Percentiles rank a stretch among this genome's conserved stretches.
Evolutionary conservation across 192 early-diverging fungal genomes (phyloP).

Genomic region (Podila clonocystis): DNA sequence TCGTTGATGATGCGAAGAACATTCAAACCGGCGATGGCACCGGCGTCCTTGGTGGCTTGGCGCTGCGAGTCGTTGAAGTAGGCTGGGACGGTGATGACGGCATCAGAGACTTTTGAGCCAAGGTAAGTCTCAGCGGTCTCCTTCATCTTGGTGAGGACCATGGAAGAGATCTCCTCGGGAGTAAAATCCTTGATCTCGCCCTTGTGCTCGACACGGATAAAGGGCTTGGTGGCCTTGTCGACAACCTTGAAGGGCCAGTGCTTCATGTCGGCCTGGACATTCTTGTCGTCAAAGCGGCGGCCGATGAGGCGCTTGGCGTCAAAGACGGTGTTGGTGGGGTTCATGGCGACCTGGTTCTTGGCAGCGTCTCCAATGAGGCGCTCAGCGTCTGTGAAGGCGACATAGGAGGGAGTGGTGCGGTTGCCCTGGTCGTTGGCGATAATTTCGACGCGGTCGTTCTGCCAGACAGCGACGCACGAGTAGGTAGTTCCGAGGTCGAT

Average conservation of each 20-base stretch:
- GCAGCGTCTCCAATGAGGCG: slow-evolving; percentile 99
- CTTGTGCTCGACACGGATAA: slow-evolving; percentile 94
- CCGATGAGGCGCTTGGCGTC: slow-evolving; percentile 99
- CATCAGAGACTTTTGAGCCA: slow-evolving; percentile 81
- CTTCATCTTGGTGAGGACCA: slow-evolving; percentile 98
- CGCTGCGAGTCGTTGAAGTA: slow-evolving; percentile 99
- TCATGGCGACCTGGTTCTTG: slow-evolving; percentile 99
- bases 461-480: slow-evolving; percentile 85
- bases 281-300: slow-evolving; percentile 89
- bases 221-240: slow-evolving; percentile 89
- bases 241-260: slow-evolving; percentile 96
- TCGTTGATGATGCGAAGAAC: slow-evolving; percentile 99
- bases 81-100: slow-evolving; percentile 95
- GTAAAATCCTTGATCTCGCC: slow-evolving; percentile 97
- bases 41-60: slow-evolving; percentile 99
- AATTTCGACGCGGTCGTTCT: slow-evolving; percentile 89
- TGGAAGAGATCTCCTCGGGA: slow-evolving; percentile 97
- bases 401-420: slow-evolving; percentile 98
- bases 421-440: slow-evolving; percentile 99
- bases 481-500: slow-evolving; percentile 68
- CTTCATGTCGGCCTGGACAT: slow-evolving; percentile 99
- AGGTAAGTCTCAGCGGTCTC: slow-evolving; percentile 93
- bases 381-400: slow-evolving; percentile 96
- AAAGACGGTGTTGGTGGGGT: slow-evolving; percentile 97
- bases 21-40: slow-evolving; percentile 90